These are phyloP conservation scores for Hysterium pulicare DNA, from an alignment of 2,329 filamentous ascomycete genomes.

Conservation along the genomic window DNA sequence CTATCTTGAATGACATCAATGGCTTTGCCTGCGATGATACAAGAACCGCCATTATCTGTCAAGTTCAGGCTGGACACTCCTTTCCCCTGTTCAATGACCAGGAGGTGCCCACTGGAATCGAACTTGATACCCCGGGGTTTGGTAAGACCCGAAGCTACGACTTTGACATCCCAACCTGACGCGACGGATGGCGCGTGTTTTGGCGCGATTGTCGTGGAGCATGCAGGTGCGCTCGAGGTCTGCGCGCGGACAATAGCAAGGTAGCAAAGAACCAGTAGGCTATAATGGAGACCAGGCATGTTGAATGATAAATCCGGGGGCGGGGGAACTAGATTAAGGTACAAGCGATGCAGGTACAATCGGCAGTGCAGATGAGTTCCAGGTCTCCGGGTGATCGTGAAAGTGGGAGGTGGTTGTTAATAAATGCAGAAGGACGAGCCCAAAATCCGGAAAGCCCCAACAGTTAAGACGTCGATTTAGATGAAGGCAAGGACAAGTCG, in stretches of 20 bases:
- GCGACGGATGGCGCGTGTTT: conserved; percentile 42
- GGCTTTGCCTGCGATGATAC: conserved; percentile 23
- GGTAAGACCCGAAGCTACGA: conserved; percentile 46
- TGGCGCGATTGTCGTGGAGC: conserved; percentile 36
- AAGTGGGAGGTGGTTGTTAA: too few relatives aligned
- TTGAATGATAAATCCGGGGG: neutral
- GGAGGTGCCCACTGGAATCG: conserved; percentile 46
- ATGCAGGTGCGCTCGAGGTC: conserved; percentile 19
- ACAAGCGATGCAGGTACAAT: neutral
- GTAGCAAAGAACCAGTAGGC: neutral
- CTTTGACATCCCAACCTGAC: conserved; percentile 40
- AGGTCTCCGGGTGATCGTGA: neutral
- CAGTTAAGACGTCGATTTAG: too few relatives aligned
- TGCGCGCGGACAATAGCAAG: conserved; percentile 5
- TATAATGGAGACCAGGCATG: neutral
- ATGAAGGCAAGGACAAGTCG: too few relatives aligned
- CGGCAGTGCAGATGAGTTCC: too few relatives aligned
- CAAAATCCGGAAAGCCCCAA: too few relatives aligned
- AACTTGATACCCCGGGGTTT: conserved; percentile 47
- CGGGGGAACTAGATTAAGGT: neutral
- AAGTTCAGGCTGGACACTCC: conserved; percentile 40
- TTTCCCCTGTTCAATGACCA: conserved; percentile 46
- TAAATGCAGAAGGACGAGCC: too few relatives aligned
- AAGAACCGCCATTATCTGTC: conserved; percentile 21
- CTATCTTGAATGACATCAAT: conserved; percentile 24